A percentile compares a stretch with the other conserved stretches of the same genome.
Conservation (phyloP, 371 early-diverging fungal genomes). For the Apophysomyces elegans region DNA sequence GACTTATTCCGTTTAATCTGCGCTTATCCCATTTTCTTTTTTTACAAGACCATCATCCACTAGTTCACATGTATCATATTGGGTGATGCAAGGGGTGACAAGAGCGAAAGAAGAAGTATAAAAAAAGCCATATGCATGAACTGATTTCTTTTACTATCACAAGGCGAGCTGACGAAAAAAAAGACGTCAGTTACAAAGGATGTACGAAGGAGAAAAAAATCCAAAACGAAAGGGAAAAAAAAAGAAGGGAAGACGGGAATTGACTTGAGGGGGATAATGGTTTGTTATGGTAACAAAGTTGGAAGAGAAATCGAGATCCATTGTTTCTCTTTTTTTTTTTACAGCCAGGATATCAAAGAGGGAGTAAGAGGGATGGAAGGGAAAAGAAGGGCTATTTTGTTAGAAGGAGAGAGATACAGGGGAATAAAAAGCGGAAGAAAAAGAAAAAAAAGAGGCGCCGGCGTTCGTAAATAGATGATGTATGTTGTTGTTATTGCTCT, state of each 20-base stretch:
- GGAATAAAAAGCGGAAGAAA: too few relatives aligned
- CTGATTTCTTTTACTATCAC: slow-evolving; percentile 1
- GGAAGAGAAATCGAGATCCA: neutral
- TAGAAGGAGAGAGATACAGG: too few relatives aligned
- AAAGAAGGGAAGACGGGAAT: neutral
- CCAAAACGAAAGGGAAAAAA: too few relatives aligned
- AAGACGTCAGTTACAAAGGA: neutral
- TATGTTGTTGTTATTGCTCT: too few relatives aligned
- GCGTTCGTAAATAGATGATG: too few relatives aligned
- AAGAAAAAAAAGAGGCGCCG: too few relatives aligned
- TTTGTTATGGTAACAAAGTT: neutral
- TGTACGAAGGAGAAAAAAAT: neutral
- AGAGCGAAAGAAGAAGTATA: neutral
- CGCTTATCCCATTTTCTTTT: too few relatives aligned
- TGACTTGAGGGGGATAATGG: neutral
- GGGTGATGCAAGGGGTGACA: too few relatives aligned
- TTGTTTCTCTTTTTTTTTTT: neutral
- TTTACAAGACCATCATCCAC: too few relatives aligned
- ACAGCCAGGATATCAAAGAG: neutral
- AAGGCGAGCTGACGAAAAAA: neutral
- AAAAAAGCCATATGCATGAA: slow-evolving; percentile 4
- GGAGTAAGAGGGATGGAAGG: neutral
- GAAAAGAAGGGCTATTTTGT: too few relatives aligned
- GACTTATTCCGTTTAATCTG: too few relatives aligned
- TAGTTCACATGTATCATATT: too few relatives aligned